A percentile compares a stretch with the other conserved stretches of the same genome.
Evolutionary conservation across 1,139 yeast genomes (phyloP).

Genomic region (Komagataea norvegica): DNA sequence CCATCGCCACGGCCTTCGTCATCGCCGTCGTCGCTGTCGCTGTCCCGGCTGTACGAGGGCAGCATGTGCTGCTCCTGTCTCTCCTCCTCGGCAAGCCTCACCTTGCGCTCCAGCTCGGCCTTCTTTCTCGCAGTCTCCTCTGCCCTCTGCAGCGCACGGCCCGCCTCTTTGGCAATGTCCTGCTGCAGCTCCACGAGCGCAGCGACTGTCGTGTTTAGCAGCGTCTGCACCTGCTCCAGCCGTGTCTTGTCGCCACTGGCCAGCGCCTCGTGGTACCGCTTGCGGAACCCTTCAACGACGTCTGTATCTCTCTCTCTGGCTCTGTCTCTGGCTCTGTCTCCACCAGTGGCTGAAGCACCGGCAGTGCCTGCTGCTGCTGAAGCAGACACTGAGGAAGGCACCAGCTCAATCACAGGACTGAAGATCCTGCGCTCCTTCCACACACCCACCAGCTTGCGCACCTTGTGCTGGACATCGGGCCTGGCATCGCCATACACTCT

Average conservation of each 20-base stretch:
- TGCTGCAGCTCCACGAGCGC: slow-evolving; percentile 13
- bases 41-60: slow-evolving; percentile 30
- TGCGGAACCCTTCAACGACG: slow-evolving; percentile 16
- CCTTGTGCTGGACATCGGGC: slow-evolving; percentile 43
- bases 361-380: not conserved
- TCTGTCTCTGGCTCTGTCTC: slow-evolving; percentile 20
- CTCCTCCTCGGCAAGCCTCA: slow-evolving; percentile 17
- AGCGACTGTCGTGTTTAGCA: slow-evolving; percentile 5
- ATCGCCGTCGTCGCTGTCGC: slow-evolving; percentile 12
- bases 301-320: not conserved
- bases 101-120: slow-evolving; percentile 29
- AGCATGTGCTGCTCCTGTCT: slow-evolving; percentile 19
- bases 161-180: slow-evolving; percentile 6
- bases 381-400: not conserved
- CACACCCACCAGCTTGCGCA: slow-evolving; percentile 61
- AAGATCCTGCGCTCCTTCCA: slow-evolving; percentile 72
- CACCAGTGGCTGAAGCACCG: slow-evolving; percentile 11
- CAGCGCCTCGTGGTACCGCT: slow-evolving; percentile 19
- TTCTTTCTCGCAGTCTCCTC: slow-evolving; percentile 4
- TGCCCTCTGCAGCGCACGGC: slow-evolving; percentile 3
- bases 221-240: not conserved
- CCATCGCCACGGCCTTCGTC: too few relatives aligned
- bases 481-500: slow-evolving; percentile 30
- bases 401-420: slow-evolving; percentile 16
- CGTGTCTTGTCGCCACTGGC: not conserved